phyloP scores from a whole-genome alignment of 768 basidiomycete genomes.

The Saitozyma sp. region DNA sequence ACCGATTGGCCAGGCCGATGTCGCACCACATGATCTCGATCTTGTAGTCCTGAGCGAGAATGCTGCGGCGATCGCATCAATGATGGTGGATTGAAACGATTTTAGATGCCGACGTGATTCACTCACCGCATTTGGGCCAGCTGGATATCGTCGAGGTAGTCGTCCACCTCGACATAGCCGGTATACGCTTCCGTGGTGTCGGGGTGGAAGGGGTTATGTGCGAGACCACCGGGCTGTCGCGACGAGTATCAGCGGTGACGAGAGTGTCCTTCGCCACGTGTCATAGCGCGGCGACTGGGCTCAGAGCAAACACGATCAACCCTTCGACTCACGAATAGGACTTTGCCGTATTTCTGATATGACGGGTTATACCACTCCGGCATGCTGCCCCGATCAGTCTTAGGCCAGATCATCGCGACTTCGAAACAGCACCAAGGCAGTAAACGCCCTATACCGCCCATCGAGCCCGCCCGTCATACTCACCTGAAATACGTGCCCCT shows the following conservation, averaged over 20 bases:
- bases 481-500: constrained; percentile 13
- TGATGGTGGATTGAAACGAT: no score
- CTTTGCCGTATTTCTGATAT: constrained; percentile 6
- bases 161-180: constrained; percentile 1
- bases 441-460: no score
- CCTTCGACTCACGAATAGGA: not conserved
- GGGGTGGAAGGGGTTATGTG: not conserved
- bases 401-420: no score
- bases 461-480: not conserved
- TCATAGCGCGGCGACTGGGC: not conserved
- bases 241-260: not conserved
- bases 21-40: constrained; percentile 16
- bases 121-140: constrained; percentile 2
- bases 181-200: constrained; percentile 4
- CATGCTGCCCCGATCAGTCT: constrained; percentile 1
- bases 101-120: no score
- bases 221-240: constrained; percentile 5
- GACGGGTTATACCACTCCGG: constrained; percentile 5
- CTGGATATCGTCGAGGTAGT: constrained; percentile 10
- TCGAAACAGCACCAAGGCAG: no score
- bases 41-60: constrained; percentile 6
- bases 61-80: not conserved
- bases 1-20: constrained; percentile 7
- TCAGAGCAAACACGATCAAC: not conserved
- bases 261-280: not conserved